Conservation (phyloP, 352 stramenopile species). For the Pseudoperonospora humuli region DNA sequence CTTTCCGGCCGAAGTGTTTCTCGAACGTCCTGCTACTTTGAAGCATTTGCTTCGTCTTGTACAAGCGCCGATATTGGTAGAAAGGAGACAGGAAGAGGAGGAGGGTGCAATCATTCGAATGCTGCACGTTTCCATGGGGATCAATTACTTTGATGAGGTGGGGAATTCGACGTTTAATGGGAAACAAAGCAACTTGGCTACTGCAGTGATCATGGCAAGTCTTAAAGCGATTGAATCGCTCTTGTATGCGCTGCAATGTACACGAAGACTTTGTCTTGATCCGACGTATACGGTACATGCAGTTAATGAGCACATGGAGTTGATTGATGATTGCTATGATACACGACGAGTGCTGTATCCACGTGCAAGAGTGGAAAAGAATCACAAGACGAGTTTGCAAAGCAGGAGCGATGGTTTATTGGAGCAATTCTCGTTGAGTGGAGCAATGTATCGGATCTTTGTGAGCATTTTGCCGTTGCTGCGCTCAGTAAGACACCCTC, state of each 20-base stretch:
- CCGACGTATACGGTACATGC: slow-evolving; percentile 36
- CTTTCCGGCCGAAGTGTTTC: slow-evolving; percentile 63
- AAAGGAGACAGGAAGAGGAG: slow-evolving; percentile 1
- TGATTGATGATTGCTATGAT: slow-evolving; percentile 28
- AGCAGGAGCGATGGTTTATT: not conserved
- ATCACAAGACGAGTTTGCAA: not conserved
- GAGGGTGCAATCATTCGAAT: not conserved
- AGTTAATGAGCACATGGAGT: slow-evolving; percentile 11
- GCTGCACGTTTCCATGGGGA: slow-evolving; percentile 34
- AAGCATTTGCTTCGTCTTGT: slow-evolving; percentile 59
- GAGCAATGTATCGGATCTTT: slow-evolving; percentile 35
- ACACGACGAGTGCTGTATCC: slow-evolving; percentile 29
- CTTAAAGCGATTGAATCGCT: slow-evolving; percentile 58
- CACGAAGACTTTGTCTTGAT: slow-evolving; percentile 27
- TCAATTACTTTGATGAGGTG: slow-evolving; percentile 73
- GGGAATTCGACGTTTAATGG: slow-evolving; percentile 30
- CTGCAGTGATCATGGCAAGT: slow-evolving; percentile 49
- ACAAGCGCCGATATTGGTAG: slow-evolving; percentile 46
- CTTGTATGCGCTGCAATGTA: slow-evolving; percentile 33
- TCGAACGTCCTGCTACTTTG: slow-evolving; percentile 49
- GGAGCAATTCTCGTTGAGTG: slow-evolving; percentile 34
- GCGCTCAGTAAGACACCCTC: slow-evolving; percentile 32
- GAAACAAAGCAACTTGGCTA: slow-evolving; percentile 40
- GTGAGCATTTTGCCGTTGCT: slow-evolving; percentile 45
- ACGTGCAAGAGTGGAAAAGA: slow-evolving; percentile 11